A percentile compares a stretch with the other conserved stretches of the same genome.
phyloP scores from a whole-genome alignment of 345 rosid species.

The Draba incana region DNA sequence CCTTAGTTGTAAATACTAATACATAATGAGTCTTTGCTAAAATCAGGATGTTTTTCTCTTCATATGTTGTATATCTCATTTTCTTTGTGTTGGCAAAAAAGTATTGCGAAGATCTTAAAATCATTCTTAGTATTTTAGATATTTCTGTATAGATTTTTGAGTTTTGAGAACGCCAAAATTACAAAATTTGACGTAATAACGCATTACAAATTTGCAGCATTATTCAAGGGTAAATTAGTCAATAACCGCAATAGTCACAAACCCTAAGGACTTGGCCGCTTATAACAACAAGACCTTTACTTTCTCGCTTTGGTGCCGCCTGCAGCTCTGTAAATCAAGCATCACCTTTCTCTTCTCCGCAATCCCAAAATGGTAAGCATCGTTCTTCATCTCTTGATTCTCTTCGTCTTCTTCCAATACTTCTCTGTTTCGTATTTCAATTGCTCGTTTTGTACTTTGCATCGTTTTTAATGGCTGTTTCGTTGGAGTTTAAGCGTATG shows the following conservation, averaged over 20 bases:
- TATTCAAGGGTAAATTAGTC: slow-evolving; percentile 33
- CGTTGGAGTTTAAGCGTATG: not conserved
- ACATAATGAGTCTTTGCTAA: too few species aligned
- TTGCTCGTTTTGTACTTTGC: not conserved
- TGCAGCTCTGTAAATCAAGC: slow-evolving; percentile 29
- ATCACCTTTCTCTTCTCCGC: slow-evolving; percentile 22
- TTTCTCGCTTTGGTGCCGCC: not conserved
- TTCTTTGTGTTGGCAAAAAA: too few species aligned
- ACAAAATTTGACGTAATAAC: too few species aligned
- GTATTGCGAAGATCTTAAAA: too few species aligned
- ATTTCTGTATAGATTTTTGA: too few species aligned
- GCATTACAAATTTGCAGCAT: too few species aligned
- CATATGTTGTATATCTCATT: too few species aligned
- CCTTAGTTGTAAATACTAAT: too few species aligned
- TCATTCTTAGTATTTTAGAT: too few species aligned
- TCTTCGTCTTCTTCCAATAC: not conserved
- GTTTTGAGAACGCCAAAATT: too few species aligned
- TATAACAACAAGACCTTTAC: not conserved
- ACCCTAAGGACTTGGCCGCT: slow-evolving; percentile 32
- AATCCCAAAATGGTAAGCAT: slow-evolving; percentile 36
- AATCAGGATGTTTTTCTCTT: too few species aligned
- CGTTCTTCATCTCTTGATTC: not conserved
- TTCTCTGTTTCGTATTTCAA: not conserved
- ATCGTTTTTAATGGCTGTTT: not conserved
- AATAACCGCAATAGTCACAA: slow-evolving; percentile 5